Evolutionary conservation across 139 green algal genomes (phyloP).

Genomic region (Raphidocelis subcapitata): DNA sequence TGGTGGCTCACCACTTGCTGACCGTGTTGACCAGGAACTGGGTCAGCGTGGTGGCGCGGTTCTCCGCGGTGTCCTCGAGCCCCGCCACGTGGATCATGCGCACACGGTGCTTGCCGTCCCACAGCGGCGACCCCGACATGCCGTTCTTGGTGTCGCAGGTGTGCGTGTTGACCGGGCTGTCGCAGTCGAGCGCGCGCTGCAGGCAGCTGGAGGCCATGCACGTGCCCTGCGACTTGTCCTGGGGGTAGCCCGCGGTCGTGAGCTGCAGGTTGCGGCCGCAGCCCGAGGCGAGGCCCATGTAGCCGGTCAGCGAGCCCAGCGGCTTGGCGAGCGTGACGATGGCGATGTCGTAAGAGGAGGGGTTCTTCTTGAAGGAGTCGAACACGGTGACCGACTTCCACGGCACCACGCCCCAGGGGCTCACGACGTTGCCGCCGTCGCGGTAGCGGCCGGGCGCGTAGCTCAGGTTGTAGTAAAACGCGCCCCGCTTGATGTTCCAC

Average conservation of each 20-base stretch:
- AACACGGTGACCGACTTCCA: constrained; percentile 48
- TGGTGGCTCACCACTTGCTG: constrained; percentile 18
- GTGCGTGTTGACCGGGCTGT: constrained; percentile 14
- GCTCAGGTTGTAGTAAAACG: constrained; percentile 43
- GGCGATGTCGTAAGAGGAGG: constrained; percentile 31
- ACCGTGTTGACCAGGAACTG: constrained; percentile 32
- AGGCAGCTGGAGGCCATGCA: constrained; percentile 35
- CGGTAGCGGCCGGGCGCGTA: constrained; percentile 41
- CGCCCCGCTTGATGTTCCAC: constrained; percentile 36
- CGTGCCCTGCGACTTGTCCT: constrained; percentile 32
- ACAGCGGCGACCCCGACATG: constrained; percentile 25
- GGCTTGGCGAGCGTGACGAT: constrained; percentile 31
- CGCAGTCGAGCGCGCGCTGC: constrained; percentile 21
- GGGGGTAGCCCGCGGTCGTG: constrained; percentile 38
- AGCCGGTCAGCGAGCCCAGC: constrained; percentile 31
- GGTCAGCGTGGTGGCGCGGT: constrained; percentile 21
- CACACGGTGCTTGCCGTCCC: constrained; percentile 27
- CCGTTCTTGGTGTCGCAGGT: constrained; percentile 27
- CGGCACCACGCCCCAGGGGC: constrained; percentile 39
- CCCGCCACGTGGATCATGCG: constrained; percentile 32
- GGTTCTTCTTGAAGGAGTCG: constrained; percentile 30
- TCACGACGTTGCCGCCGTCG: constrained; percentile 25
- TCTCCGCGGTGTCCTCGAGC: constrained; percentile 11
- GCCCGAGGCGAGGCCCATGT: constrained; percentile 42
- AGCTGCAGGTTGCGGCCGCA: constrained; percentile 25